Evolutionary conservation across 2,329 filamentous ascomycete genomes (phyloP).

Genomic region (Fusarium protoensiforme): DNA sequence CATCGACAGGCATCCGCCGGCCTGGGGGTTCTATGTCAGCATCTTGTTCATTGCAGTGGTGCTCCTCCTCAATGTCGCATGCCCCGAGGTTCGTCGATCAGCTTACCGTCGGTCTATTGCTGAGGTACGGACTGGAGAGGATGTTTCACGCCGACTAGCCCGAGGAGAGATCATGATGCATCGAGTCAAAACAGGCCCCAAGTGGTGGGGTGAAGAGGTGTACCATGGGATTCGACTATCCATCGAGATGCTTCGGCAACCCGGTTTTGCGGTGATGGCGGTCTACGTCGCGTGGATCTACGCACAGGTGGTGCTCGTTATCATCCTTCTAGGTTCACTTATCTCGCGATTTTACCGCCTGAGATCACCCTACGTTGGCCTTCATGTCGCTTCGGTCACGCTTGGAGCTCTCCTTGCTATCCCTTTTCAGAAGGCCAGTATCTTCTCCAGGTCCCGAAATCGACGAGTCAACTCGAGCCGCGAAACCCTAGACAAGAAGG

Average conservation of each 20-base stretch:
- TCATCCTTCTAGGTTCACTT: constrained; percentile 78
- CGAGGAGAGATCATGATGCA: constrained; percentile 83
- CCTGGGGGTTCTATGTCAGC: constrained; percentile 81
- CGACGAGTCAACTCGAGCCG: constrained; percentile 70
- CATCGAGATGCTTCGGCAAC: constrained; percentile 77
- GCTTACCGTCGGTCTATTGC: constrained; percentile 75
- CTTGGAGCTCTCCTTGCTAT: constrained; percentile 76
- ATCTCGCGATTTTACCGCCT: constrained; percentile 75
- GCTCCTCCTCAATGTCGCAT: constrained; percentile 75
- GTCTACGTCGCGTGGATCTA: constrained; percentile 84
- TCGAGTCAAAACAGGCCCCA: constrained; percentile 75
- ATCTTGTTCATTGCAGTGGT: constrained; percentile 74
- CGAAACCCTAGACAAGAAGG: constrained; percentile 71
- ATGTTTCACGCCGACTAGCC: constrained; percentile 69
- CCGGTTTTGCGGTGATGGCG: constrained; percentile 77
- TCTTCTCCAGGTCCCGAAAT: constrained; percentile 74
- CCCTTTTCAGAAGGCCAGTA: constrained; percentile 77
- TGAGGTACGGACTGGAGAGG: constrained; percentile 67
- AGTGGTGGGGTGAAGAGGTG: constrained; percentile 82
- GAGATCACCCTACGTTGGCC: constrained; percentile 72
- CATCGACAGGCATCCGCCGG: constrained; percentile 71
- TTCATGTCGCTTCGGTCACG: constrained; percentile 73
- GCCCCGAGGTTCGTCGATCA: constrained; percentile 77
- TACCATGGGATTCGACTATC: constrained; percentile 75
- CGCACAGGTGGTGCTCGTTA: constrained; percentile 78